Evolutionary conservation across 2,329 filamentous ascomycete genomes (phyloP).

Genomic region (Cercospora sp.): DNA sequence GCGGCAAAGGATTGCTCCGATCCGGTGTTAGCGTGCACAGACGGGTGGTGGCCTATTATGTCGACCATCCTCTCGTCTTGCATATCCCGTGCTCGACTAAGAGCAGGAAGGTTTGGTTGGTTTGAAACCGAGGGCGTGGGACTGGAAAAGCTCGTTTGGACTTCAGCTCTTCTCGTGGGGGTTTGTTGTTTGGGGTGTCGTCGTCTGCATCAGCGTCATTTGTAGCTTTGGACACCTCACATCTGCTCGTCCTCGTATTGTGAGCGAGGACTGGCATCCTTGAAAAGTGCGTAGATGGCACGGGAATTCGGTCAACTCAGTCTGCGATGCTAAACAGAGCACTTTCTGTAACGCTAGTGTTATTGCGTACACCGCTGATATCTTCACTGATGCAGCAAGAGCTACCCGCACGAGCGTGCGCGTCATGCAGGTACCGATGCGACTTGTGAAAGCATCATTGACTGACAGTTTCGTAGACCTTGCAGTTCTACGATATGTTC

Average conservation of each 20-base stretch:
- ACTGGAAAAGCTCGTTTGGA: neutral
- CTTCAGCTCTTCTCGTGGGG: conserved; percentile 1
- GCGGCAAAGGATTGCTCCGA: neutral
- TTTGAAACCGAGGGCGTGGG: neutral
- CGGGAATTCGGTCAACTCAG: neutral
- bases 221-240: neutral
- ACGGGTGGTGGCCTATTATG: neutral
- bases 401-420: neutral
- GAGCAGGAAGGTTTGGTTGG: conserved; percentile 1
- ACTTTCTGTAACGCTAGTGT: neutral
- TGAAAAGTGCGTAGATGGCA: neutral
- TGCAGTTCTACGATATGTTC: neutral
- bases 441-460: neutral
- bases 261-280: neutral
- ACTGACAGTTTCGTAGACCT: neutral
- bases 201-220: neutral
- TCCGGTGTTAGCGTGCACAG: neutral
- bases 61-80: neutral
- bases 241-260: neutral
- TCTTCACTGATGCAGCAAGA: neutral
- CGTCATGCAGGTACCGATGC: neutral
- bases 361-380: neutral
- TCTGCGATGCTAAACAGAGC: neutral
- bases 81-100: neutral
- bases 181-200: neutral